Evolutionary conservation across 352 stramenopile genomes (phyloP).

Genomic region (Elongisporangium undulatum): DNA sequence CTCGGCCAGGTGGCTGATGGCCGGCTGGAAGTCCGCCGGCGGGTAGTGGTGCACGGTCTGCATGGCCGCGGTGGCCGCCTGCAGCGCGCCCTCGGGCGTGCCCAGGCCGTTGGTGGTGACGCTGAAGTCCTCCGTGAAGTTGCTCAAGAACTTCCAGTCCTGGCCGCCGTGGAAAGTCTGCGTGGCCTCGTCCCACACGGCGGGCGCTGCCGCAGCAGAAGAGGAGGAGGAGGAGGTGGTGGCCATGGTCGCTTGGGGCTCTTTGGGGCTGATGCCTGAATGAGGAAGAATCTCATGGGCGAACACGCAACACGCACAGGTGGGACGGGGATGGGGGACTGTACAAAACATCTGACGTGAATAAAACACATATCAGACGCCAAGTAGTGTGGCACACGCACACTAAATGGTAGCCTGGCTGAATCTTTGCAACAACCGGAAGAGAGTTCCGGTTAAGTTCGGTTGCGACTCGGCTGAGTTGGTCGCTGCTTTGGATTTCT

Average conservation of each 20-base stretch:
- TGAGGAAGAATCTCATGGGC: neutral
- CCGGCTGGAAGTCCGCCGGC: slow-evolving; percentile 87
- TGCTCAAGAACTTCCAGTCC: slow-evolving; percentile 88
- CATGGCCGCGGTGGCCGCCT: slow-evolving; percentile 64
- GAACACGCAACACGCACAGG: neutral
- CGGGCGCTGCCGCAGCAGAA: slow-evolving; percentile 14
- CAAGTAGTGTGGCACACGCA: neutral
- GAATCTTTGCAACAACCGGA: neutral
- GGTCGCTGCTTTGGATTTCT: neutral
- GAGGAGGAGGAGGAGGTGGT: slow-evolving; percentile 2
- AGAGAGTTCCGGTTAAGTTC: neutral
- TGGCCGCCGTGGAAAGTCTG: slow-evolving; percentile 91
- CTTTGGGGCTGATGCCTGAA: neutral
- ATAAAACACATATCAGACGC: neutral
- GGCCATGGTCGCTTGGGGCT: slow-evolving; percentile 6
- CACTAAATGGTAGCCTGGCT: neutral
- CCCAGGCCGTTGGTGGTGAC: slow-evolving; percentile 88
- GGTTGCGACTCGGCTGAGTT: neutral
- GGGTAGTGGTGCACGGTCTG: slow-evolving; percentile 88
- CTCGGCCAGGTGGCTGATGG: slow-evolving; percentile 82
- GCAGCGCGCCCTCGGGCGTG: slow-evolving; percentile 65
- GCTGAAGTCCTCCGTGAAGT: slow-evolving; percentile 89
- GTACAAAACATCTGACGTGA: neutral
- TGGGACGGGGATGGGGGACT: neutral
- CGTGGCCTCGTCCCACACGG: slow-evolving; percentile 77